These are phyloP conservation scores for Penicillium freii DNA, from an alignment of 2,329 filamentous ascomycete genomes.

Conservation along the genomic window DNA sequence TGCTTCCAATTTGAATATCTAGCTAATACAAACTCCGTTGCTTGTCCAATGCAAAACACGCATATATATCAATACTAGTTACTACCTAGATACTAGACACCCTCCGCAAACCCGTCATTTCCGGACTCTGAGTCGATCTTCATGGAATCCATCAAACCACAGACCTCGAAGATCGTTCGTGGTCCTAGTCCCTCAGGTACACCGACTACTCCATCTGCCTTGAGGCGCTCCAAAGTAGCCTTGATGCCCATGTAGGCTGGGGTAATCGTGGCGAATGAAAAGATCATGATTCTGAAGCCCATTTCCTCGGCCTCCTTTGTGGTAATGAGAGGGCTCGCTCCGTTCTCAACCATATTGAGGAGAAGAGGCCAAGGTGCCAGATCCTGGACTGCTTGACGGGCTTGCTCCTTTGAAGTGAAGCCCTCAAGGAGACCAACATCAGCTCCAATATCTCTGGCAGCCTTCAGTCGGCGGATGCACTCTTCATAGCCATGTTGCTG, in stretches of 20 bases:
- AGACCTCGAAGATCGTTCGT: conserved; percentile 42
- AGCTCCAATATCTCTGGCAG: conserved; percentile 39
- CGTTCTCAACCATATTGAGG: conserved; percentile 47
- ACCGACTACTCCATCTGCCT: conserved; percentile 37
- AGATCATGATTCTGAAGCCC: conserved; percentile 47
- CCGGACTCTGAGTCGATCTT: conserved; percentile 41
- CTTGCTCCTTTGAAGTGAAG: conserved; percentile 39
- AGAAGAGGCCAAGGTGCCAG: conserved; percentile 42
- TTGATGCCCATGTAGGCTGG: conserved; percentile 40
- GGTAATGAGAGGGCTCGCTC: conserved; percentile 38
- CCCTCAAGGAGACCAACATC: conserved; percentile 46
- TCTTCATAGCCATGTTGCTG: conserved; percentile 43
- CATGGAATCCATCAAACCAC: conserved; percentile 42
- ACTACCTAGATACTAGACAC: conserved; percentile 18
- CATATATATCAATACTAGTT: not conserved
- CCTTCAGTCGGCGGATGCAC: conserved; percentile 39
- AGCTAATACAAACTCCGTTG: not conserved
- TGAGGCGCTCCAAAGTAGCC: conserved; percentile 34
- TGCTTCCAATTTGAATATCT: not conserved
- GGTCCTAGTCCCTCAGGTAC: conserved; percentile 33
- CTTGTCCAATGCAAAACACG: not conserved
- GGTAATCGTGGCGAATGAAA: conserved; percentile 39
- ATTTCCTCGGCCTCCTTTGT: conserved; percentile 40
- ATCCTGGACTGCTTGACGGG: conserved; percentile 36
- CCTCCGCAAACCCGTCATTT: conserved; percentile 31